phyloP scores from a whole-genome alignment of 2,329 filamentous ascomycete species.

The Xylaria sp. region DNA sequence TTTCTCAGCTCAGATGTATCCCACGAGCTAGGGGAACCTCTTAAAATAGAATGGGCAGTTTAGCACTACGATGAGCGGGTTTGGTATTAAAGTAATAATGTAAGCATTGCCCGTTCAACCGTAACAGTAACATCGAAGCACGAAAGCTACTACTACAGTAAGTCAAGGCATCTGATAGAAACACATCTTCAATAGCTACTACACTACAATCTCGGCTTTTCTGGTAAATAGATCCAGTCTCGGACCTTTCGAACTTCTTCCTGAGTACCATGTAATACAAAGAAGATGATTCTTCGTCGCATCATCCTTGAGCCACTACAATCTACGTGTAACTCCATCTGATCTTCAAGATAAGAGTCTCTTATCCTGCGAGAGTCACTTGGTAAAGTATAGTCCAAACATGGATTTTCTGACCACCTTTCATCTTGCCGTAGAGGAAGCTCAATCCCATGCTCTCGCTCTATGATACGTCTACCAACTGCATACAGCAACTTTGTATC shows the following conservation, averaged over 20 bases:
- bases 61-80: no score
- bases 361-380: constrained; percentile 32
- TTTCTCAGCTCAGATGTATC: neutral
- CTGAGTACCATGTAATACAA: constrained; percentile 4
- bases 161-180: no score
- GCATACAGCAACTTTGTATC: constrained; percentile 31
- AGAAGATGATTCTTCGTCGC: constrained; percentile 29
- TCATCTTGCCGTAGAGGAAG: neutral
- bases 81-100: no score
- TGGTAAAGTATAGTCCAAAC: constrained; percentile 18
- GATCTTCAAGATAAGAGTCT: constrained; percentile 34
- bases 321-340: constrained; percentile 16
- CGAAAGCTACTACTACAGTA: no score
- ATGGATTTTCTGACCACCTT: neutral
- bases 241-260: constrained; percentile 4
- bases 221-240: constrained; percentile 33
- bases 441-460: constrained; percentile 37
- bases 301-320: constrained; percentile 11
- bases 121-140: no score
- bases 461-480: constrained; percentile 29
- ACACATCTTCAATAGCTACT: neutral
- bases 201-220: neutral
- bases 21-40: neutral
- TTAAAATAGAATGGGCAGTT: no score
- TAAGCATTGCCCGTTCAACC: no score